Evolutionary conservation across 2,329 filamentous ascomycete genomes (phyloP), one percentile per base, ranked within the genome.

Genomic region (Meredithiella fracta): DNA sequence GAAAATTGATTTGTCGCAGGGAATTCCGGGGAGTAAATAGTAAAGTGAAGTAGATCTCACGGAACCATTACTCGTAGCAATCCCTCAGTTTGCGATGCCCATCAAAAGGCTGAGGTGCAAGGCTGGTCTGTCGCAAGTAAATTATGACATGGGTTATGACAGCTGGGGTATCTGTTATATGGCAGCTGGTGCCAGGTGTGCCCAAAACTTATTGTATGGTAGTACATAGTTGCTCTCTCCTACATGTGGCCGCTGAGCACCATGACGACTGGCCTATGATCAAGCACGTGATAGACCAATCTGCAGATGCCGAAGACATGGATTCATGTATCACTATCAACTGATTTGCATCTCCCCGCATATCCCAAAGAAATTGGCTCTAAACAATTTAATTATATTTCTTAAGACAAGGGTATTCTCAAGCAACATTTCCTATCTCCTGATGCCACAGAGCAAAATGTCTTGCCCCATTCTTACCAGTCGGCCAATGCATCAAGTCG

Each of bases 51-150:
- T 34, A 11, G 29, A 34, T 34, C 29, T 34, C 29, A 34, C 29
- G 29, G 29, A 11, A 5, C 11, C 29, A 34, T 34, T 11, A n/a
- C 52, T 22, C 15, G 29, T 38, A 54, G 37, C 20, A 26, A 22
- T 34, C 5, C 29, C 34, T 22, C 22, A 25, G n/a, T 34, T 55
- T 31, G 26, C 23, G 53, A 55, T 47, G 38, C 25, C 31, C 29
- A 22, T 31, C 4, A 20, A 47, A 50, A 55, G 53, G 53, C 53
- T 55, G 53, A 55, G 3, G 15, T 37, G 44, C 53, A 55, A 55
- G 53, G 53, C 53, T 55, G 42, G 8, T 22, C 22, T n/a, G 23
- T 23, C n/a, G n/a, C 11, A 15, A 50, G 14, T 44, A 26, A 40
- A 5, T 31, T 9, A 37, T 38, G 44, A 40, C 44, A 49, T 17